A percentile compares a stretch with the other conserved stretches of the same genome.
Conservation (phyloP, 495 filamentous ascomycete genomes). For the Schizothecium vesticola region DNA sequence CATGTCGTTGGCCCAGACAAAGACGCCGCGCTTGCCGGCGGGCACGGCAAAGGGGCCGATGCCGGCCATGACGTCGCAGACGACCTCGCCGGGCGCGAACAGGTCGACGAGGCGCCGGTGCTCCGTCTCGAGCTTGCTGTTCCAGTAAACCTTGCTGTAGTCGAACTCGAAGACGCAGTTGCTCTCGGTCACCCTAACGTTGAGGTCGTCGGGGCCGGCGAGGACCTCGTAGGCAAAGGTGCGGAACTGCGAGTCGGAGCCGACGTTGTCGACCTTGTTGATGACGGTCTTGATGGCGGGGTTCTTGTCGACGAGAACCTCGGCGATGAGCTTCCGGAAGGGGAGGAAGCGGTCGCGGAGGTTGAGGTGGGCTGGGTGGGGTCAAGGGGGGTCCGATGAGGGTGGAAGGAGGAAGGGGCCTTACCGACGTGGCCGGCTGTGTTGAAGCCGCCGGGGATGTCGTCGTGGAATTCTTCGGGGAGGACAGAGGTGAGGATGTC, state of each 20-base stretch:
- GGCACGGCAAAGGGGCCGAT: slow-evolving; percentile 94
- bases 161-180: slow-evolving; percentile 64
- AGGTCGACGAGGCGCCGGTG: slow-evolving; percentile 72
- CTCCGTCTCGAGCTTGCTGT: slow-evolving; percentile 81
- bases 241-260: slow-evolving; percentile 75
- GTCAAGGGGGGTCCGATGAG: slow-evolving; percentile 3
- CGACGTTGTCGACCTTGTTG: slow-evolving; percentile 89
- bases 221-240: slow-evolving; percentile 95
- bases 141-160: slow-evolving; percentile 95
- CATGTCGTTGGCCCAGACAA: slow-evolving; percentile 95
- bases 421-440: slow-evolving; percentile 81
- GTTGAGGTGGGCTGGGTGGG: slow-evolving; percentile 72
- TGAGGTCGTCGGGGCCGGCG: slow-evolving; percentile 68
- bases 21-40: slow-evolving; percentile 81
- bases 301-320: slow-evolving; percentile 86
- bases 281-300: slow-evolving; percentile 74
- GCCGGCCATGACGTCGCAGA: slow-evolving; percentile 96
- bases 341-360: slow-evolving; percentile 72
- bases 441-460: slow-evolving; percentile 81
- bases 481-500: slow-evolving; percentile 79
- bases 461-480: slow-evolving; percentile 56
- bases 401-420: slow-evolving; percentile 12
- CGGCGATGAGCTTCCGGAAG: slow-evolving; percentile 77
- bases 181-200: slow-evolving; percentile 66
- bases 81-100: slow-evolving; percentile 79